Conservation (phyloP, 2,329 filamentous ascomycete genomes). For the Pseudocercospora crystallina region DNA sequence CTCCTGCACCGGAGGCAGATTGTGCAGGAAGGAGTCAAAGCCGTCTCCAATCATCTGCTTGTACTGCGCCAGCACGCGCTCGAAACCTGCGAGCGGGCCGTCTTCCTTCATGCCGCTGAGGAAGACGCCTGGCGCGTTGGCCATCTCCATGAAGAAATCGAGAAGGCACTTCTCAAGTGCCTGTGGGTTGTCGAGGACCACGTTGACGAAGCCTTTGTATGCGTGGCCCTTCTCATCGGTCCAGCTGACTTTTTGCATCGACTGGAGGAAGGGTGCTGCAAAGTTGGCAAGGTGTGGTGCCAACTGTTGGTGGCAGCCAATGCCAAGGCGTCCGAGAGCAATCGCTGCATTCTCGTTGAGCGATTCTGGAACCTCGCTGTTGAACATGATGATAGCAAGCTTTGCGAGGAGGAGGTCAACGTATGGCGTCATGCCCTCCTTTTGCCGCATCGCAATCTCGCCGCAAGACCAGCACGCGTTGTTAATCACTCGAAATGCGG, state of each 20-base stretch:
- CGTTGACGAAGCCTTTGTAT: conserved; percentile 82
- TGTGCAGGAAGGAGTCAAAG: conserved; percentile 52
- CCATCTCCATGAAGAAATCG: conserved; percentile 81
- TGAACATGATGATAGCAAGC: conserved; percentile 78
- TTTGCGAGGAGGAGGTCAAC: conserved; percentile 74
- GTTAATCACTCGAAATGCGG: conserved; percentile 88
- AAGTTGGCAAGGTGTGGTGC: conserved; percentile 78
- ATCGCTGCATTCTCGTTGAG: conserved; percentile 93
- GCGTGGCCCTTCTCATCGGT: conserved; percentile 94
- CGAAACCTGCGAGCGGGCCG: conserved; percentile 68
- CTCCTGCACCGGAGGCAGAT: conserved; percentile 46
- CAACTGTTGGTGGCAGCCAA: conserved; percentile 73
- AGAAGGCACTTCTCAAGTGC: conserved; percentile 85
- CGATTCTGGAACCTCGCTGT: conserved; percentile 79
- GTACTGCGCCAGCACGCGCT: conserved; percentile 57
- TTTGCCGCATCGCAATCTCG: conserved; percentile 81
- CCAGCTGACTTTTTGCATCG: conserved; percentile 80
- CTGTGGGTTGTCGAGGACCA: conserved; percentile 82
- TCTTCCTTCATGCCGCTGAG: conserved; percentile 60
- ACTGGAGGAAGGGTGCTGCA: conserved; percentile 75
- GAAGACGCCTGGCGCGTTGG: conserved; percentile 62
- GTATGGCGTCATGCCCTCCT: conserved; percentile 71
- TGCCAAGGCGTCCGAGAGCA: conserved; percentile 81
- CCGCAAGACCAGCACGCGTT: conserved; percentile 97
- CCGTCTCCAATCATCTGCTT: conserved; percentile 54